Conservation (phyloP, 1,139 yeast genomes). For the Insectozyma bohioensis region DNA sequence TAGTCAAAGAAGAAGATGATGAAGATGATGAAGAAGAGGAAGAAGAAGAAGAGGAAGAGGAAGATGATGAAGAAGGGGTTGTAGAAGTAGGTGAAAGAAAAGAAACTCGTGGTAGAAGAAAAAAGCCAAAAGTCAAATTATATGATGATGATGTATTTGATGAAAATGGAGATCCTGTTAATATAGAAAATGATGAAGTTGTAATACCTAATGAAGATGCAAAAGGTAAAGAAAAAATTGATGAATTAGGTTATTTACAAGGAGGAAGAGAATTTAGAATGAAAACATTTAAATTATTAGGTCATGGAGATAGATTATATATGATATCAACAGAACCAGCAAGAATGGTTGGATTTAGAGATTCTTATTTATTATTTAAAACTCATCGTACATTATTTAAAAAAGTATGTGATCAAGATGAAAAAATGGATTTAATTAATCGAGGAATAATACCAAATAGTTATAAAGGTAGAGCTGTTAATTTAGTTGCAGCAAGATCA, state of each 20-base stretch:
- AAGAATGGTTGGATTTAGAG: slow-evolving; percentile 89
- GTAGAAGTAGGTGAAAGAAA: slow-evolving; percentile 26
- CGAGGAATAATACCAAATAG: slow-evolving; percentile 85
- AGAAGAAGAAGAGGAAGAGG: slow-evolving; percentile 21
- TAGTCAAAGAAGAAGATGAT: slow-evolving; percentile 16
- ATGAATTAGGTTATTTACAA: slow-evolving; percentile 60
- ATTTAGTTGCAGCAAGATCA: slow-evolving; percentile 87
- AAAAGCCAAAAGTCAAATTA: slow-evolving; percentile 31
- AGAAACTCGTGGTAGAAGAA: slow-evolving; percentile 46
- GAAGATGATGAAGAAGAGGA: slow-evolving; percentile 21
- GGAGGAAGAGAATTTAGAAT: slow-evolving; percentile 83
- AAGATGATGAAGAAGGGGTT: slow-evolving; percentile 20
- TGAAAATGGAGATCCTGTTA: slow-evolving; percentile 52
- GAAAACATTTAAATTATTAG: slow-evolving; percentile 75
- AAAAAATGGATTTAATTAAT: slow-evolving; percentile 79
- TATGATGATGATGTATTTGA: slow-evolving; percentile 45
- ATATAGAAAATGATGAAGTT: slow-evolving; percentile 75
- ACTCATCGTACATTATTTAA: slow-evolving; percentile 76
- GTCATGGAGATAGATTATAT: slow-evolving; percentile 70
- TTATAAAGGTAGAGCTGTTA: slow-evolving; percentile 86
- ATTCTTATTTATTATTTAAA: slow-evolving; percentile 86
- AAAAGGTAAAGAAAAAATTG: slow-evolving; percentile 76
- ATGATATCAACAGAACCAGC: slow-evolving; percentile 98
- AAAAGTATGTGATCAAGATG: slow-evolving; percentile 71
- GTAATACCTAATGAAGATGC: slow-evolving; percentile 73